phyloP scores from a whole-genome alignment of 2,329 filamentous ascomycete genomes.

The Phaeosphaeriaceae sp. region DNA sequence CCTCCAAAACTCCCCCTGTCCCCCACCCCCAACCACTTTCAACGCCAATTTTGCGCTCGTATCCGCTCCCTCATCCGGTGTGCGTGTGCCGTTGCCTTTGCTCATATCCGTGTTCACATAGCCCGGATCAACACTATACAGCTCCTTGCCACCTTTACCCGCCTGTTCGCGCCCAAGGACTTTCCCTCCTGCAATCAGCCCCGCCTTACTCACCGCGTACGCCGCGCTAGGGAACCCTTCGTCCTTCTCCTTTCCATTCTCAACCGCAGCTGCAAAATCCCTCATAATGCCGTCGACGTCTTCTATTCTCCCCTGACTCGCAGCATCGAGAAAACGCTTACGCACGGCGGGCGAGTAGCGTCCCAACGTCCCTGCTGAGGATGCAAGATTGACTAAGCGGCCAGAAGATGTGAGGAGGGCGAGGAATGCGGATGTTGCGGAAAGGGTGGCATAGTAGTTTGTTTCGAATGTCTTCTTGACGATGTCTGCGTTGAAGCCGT shows the following conservation, averaged over 20 bases:
- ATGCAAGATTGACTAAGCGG: conserved; percentile 58
- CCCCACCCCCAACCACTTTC: conserved; percentile 44
- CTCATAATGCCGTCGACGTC: conserved; percentile 59
- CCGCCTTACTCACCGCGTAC: conserved; percentile 58
- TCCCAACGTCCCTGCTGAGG: conserved; percentile 53
- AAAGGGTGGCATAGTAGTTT: conserved; percentile 62
- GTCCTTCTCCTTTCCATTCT: conserved; percentile 54
- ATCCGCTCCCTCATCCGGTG: conserved; percentile 53
- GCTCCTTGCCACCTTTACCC: conserved; percentile 44
- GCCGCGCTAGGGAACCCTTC: conserved; percentile 59
- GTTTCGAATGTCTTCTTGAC: conserved; percentile 58
- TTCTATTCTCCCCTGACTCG: conserved; percentile 50
- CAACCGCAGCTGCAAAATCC: conserved; percentile 56
- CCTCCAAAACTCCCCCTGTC: conserved; percentile 50
- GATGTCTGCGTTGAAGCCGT: conserved; percentile 56
- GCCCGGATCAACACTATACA: conserved; percentile 50
- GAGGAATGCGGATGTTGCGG: conserved; percentile 54
- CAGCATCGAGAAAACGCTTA: conserved; percentile 51
- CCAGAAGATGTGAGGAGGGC: conserved; percentile 55
- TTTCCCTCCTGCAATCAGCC: conserved; percentile 52
- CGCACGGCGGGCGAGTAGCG: conserved; percentile 56
- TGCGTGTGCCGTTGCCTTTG: conserved; percentile 47
- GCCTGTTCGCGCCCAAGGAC: conserved; percentile 45
- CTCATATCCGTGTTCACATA: conserved; percentile 59
- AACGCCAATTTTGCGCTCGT: conserved; percentile 55